Base-by-base conservation (phyloP, 177 flowering plant species). In the Vitis hybrid region DNA sequence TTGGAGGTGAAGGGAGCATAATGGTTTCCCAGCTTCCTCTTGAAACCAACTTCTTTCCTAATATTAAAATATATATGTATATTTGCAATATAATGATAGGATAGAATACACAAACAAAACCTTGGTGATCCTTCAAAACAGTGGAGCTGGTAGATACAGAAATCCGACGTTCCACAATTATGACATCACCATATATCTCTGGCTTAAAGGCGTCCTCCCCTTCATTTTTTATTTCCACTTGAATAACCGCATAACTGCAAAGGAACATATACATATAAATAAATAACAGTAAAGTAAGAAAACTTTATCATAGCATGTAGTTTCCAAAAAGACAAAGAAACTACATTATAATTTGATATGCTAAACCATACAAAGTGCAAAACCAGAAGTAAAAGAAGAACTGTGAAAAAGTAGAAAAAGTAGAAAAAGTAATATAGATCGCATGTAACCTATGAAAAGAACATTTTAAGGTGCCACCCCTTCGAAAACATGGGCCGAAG, bases 121-220 rank as follows among this genome's bases (percentile, higher is more conserved):
- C 98, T 89, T 81, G 89, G 48, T 65, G 67, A 71, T 93, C 90
- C 77, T 93, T 95, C 30, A 95, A 74, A 72, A 80, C 70, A 68
- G 80, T 86, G 23, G 97, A 61, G 78, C 89, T 83, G 45, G 81
- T 69, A 40, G 97, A 76, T 62, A 81, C 91, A 12, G 87, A 62
- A 60, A 95, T 90, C 76, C 87, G 81, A 34, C 99, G 91, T 68
- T 93, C 98, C 56, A 93, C 68, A 48, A 80, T 79, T 61, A 93
- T 91, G 56, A 75, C 21, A 77, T 86, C 85, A 54, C 99, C 98
- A 82, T 88, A 95, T 48, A 82, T 66, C 40, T 90, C 92, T 12
- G 80, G 85, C 85, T 90, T 93, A 77, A 89, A 95, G 66, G 98
- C 94, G 78, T 95, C 99, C n/a, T 77, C 94, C 52, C 99, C 99